A percentile compares a stretch with the other conserved stretches of the same genome.
phyloP scores from a whole-genome alignment of 768 basidiomycete genomes.

The Lenzites betulinus region DNA sequence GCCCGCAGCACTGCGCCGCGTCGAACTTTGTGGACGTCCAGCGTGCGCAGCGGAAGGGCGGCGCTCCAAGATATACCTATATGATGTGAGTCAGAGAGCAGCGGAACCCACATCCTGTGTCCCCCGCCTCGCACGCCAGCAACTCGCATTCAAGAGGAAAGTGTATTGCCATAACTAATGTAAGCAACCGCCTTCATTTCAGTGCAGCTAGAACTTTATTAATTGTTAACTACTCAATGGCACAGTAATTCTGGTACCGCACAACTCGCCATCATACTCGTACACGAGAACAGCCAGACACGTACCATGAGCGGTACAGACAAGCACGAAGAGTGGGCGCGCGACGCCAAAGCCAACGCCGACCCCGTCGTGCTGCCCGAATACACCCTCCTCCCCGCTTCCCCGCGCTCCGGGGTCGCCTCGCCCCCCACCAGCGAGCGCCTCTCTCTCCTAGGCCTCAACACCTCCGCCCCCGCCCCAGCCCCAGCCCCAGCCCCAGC shows the following conservation, averaged over 20 bases:
- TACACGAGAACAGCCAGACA: not conserved
- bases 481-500: not conserved
- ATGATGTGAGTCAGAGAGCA: not conserved
- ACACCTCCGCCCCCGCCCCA: not conserved
- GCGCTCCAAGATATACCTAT: too few species aligned
- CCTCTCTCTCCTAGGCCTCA: too few species aligned
- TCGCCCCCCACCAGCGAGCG: too few species aligned
- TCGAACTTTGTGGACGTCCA: too few species aligned
- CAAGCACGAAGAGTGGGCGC: slow-evolving; percentile 4
- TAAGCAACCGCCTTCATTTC: too few species aligned
- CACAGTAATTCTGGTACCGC: not conserved
- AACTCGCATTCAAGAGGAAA: too few species aligned
- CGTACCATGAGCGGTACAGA: not conserved
- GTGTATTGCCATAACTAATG: too few species aligned
- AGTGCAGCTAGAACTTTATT: too few species aligned
- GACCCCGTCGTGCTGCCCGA: slow-evolving; percentile 8
- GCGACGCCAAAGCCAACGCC: slow-evolving; percentile 2
- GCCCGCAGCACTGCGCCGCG: too few species aligned
- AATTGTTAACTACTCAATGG: not conserved
- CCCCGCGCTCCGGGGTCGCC: not conserved
- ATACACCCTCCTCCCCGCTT: slow-evolving; percentile 6
- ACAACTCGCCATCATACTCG: not conserved
- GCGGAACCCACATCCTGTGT: not conserved
- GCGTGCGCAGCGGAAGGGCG: too few species aligned
- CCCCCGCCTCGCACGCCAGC: too few species aligned